A percentile compares a stretch with the other conserved stretches of the same genome.
Conservation (phyloP, 2,329 filamentous ascomycete species). For the Colletotrichum tanaceti region DNA sequence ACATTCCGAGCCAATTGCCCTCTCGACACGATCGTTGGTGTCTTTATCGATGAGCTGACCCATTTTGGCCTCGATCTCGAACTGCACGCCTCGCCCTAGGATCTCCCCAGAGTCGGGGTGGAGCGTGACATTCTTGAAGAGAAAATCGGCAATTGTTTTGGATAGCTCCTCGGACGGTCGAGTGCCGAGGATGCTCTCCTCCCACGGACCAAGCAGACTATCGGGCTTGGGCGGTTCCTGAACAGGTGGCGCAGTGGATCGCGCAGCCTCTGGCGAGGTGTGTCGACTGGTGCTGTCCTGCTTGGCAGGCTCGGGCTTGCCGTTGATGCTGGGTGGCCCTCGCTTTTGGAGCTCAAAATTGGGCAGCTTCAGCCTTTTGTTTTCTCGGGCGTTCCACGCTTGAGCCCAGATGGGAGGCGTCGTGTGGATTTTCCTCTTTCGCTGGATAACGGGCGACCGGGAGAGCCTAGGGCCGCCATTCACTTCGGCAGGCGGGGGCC, state of each 20-base stretch:
- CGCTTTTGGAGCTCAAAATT: slow-evolving; percentile 61
- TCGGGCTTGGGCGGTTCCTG: slow-evolving; percentile 43
- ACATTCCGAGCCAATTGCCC: slow-evolving; percentile 77
- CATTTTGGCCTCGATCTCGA: slow-evolving; percentile 95
- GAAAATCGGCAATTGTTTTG: slow-evolving; percentile 82
- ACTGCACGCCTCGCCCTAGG: slow-evolving; percentile 72
- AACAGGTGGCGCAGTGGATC: slow-evolving; percentile 44
- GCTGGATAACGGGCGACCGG: slow-evolving; percentile 45
- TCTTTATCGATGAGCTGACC: slow-evolving; percentile 82
- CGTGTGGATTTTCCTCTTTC: slow-evolving; percentile 55
- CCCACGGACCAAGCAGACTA: slow-evolving; percentile 66
- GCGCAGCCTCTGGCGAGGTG: slow-evolving; percentile 59
- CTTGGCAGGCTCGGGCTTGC: slow-evolving; percentile 50
- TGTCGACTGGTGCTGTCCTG: slow-evolving; percentile 55
- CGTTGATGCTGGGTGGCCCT: slow-evolving; percentile 52
- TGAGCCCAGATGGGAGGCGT: slow-evolving; percentile 63
- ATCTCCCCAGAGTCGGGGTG: slow-evolving; percentile 75
- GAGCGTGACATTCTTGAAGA: slow-evolving; percentile 77
- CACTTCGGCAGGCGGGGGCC: slow-evolving; percentile 61
- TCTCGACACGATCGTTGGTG: slow-evolving; percentile 73
- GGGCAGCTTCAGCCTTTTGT: slow-evolving; percentile 53
- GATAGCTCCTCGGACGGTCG: slow-evolving; percentile 80
- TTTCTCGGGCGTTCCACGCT: slow-evolving; percentile 50
- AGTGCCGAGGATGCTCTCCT: slow-evolving; percentile 74
- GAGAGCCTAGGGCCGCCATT: slow-evolving; percentile 54